Base-by-base conservation (phyloP, 805 yeast genomes). In the Spathaspora arborariae region DNA sequence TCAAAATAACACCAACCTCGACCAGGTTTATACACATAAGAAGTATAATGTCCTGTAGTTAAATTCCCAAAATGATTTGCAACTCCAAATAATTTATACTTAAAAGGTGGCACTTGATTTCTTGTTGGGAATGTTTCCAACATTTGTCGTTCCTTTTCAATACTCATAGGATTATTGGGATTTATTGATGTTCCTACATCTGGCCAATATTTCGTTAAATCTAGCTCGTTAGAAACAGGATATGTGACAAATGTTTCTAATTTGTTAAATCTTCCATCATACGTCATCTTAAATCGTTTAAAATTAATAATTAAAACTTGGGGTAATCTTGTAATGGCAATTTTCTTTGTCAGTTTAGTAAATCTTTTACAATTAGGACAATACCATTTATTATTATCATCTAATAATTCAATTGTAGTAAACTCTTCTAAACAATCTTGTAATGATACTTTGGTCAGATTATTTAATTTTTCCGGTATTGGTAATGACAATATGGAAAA, bases 31-130 rank as follows among this genome's bases (percentile, higher is more conserved):
- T 81, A 69, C 4, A 88, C 92, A 58, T 74, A 87, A 1, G 96
- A 70, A 0, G 97, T 91, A 64, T 91, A 91, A 64, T 91, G 97
- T 0, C 97, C 97, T 7, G 91, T 86, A 37, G 82, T 78, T 34
- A 91, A 71, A 35, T 85, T 82, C 10, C 97, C 97, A 51, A 68
- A 81, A 63, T 91, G 97, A 53, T 88, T 82, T 13, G 88, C 88
- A 1, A 90, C 96, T 0, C 87, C 96, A 57, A 79, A 85, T 19
- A 91, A 63, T 50, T 79, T 79, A 62, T 90, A 91, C 21, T 76
- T 70, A 65, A 89, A 91, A 2, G 97, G 96, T 0, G 95, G 84
- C 0, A 62, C 60, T 65, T 90, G 97, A 18, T 87, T 89, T 49
- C 96, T 68, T 1, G 62, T 51, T 0, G 88, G 85, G 19, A 88